Evolutionary conservation across 1,284 basidiomycete genomes (phyloP).

Genomic region (Blastosporella zonata): DNA sequence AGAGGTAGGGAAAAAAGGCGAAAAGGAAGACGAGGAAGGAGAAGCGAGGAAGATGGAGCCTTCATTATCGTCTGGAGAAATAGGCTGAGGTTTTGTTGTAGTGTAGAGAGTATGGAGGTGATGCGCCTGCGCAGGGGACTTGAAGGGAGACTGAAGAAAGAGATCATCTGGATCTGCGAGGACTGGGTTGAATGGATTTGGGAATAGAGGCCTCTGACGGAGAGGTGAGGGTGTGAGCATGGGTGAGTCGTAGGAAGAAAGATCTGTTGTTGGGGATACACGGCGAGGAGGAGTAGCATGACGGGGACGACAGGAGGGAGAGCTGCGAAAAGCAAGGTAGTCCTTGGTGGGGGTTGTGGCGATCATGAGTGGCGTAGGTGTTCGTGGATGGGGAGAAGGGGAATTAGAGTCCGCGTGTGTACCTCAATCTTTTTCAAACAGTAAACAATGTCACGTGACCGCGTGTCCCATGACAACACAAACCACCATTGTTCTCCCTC

Average conservation of each 20-base stretch:
- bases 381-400: slow-evolving; percentile 9
- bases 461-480: slow-evolving; percentile 19
- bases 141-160: slow-evolving; percentile 54
- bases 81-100: slow-evolving; percentile 38
- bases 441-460: slow-evolving; percentile 41
- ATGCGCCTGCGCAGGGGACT: slow-evolving; percentile 41
- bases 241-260: slow-evolving; percentile 42
- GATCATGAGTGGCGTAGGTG: slow-evolving; percentile 32
- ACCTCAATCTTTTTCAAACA: slow-evolving; percentile 6
- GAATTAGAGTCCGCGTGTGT: slow-evolving; percentile 24
- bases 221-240: slow-evolving; percentile 65
- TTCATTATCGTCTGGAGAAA: slow-evolving; percentile 53
- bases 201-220: slow-evolving; percentile 39
- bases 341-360: slow-evolving; percentile 39
- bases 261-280: slow-evolving; percentile 21
- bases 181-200: slow-evolving; percentile 24
- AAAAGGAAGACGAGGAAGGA: slow-evolving; percentile 33
- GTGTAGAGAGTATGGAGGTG: slow-evolving; percentile 29
- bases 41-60: slow-evolving; percentile 52
- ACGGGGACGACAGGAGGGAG: slow-evolving; percentile 43
- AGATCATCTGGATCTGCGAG: slow-evolving; percentile 43
- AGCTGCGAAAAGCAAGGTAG: slow-evolving; percentile 32
- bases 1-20: slow-evolving; percentile 39
- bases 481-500: background rate
- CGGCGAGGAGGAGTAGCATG: slow-evolving; percentile 35